Percentiles rank a stretch among this genome's conserved stretches.
These are phyloP conservation scores for Suhomyces vadensis DNA, from an alignment of 805 yeast genomes.

Conservation along the genomic window DNA sequence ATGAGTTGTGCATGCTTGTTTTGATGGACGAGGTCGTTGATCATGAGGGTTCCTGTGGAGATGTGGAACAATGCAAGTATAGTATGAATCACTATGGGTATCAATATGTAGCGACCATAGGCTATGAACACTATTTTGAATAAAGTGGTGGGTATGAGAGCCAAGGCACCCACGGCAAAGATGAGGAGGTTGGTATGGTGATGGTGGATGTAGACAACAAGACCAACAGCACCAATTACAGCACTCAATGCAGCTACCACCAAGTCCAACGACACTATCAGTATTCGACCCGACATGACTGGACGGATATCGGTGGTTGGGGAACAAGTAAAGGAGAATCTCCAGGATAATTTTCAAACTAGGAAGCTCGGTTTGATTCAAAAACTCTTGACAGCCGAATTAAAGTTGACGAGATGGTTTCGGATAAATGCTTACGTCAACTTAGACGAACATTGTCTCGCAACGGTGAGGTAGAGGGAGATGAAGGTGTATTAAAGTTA, in stretches of 20 bases:
- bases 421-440: no score
- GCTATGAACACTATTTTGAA: not conserved
- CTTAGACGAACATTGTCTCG: no score
- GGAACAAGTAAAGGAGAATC: no score
- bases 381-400: no score
- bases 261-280: not conserved
- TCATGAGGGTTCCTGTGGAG: constrained; percentile 7
- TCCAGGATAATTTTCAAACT: no score
- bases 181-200: constrained; percentile 5
- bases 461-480: no score
- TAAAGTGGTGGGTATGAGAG: not conserved
- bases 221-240: not conserved
- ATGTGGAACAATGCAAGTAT: constrained; percentile 5
- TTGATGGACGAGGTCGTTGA: constrained; percentile 1
- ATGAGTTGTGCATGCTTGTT: not conserved
- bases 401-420: no score
- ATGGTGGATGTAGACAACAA: constrained; percentile 1
- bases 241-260: not conserved
- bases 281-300: not conserved
- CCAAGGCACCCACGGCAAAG: not conserved
- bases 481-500: no score
- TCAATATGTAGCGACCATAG: constrained; percentile 4
- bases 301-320: no score
- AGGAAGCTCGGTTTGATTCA: no score
- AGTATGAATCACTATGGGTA: constrained; percentile 1